Percentiles rank a stretch among this genome's conserved stretches.
Conservation (phyloP, 495 filamentous ascomycete species). For the Aspergillus cavernicola region DNA sequence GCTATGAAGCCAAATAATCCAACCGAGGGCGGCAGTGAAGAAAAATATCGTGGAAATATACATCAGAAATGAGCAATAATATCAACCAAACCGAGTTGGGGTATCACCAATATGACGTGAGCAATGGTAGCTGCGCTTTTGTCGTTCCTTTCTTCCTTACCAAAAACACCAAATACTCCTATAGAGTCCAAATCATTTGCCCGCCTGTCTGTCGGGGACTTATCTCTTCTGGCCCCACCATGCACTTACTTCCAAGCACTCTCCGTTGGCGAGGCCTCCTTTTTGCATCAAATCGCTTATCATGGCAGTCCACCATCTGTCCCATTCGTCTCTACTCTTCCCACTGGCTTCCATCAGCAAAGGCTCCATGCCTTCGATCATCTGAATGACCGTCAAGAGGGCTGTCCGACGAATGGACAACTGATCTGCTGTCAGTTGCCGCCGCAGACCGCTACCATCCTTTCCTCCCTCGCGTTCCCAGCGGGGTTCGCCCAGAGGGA, state of each 20-base stretch:
- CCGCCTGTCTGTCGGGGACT: conserved; percentile 13
- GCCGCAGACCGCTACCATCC: conserved; percentile 34
- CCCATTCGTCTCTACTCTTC: conserved; percentile 89
- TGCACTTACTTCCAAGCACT: conserved; percentile 90
- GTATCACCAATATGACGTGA: conserved; percentile 48
- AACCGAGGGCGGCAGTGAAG: conserved; percentile 3
- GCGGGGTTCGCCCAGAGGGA: conserved; percentile 80
- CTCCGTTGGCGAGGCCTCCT: conserved; percentile 73
- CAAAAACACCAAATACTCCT: conserved; percentile 17
- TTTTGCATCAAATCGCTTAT: conserved; percentile 77
- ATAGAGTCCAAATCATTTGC: conserved; percentile 16
- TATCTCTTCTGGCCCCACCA: conserved; percentile 81
- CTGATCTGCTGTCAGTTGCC: conserved; percentile 65
- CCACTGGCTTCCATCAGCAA: conserved; percentile 75
- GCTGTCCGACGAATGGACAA: conserved; percentile 72
- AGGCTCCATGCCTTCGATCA: conserved; percentile 86
- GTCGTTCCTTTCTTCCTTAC: conserved; percentile 19
- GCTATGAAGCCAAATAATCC: conserved; percentile 59
- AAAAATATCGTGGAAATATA: conserved; percentile 21
- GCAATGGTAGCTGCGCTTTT: conserved; percentile 32
- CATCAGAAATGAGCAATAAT: conserved; percentile 22
- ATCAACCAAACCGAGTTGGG: conserved; percentile 24
- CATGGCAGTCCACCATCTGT: conserved; percentile 84
- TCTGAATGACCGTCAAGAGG: conserved; percentile 74
- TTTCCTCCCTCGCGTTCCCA: conserved; percentile 72